A percentile compares a stretch with the other conserved stretches of the same genome.
phyloP scores from a whole-genome alignment of 441 rosid species.

The Gossypium aridum region DNA sequence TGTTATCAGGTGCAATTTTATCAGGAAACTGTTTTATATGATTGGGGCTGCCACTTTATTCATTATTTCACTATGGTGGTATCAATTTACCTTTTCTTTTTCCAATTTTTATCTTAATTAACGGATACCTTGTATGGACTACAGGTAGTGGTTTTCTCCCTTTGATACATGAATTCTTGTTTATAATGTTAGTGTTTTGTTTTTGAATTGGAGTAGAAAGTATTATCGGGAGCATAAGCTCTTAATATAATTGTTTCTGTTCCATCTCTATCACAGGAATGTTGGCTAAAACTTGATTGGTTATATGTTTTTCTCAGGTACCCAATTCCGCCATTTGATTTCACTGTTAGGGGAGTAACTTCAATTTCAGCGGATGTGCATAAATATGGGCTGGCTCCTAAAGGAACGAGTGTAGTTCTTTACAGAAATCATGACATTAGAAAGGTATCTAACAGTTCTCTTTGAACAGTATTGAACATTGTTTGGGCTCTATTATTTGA shows the following conservation, averaged over 20 bases:
- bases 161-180: background rate
- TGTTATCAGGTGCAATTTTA: background rate
- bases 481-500: constrained; percentile 3
- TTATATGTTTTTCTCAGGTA: constrained; percentile 36
- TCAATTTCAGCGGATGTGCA: constrained; percentile 90
- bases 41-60: background rate
- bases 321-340: constrained; percentile 84
- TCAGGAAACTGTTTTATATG: background rate
- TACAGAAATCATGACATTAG: constrained; percentile 95
- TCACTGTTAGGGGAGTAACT: constrained; percentile 82
- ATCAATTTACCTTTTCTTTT: background rate
- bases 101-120: background rate
- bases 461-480: background rate
- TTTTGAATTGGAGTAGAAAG: background rate
- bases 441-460: constrained; percentile 43
- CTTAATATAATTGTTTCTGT: background rate
- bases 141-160: background rate
- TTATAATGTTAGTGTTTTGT: background rate
- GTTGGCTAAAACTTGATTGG: background rate
- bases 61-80: background rate
- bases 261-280: background rate
- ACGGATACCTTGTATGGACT: background rate
- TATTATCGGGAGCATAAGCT: background rate
- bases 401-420: constrained; percentile 89
- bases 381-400: constrained; percentile 94